Percentiles rank a stretch among this genome's conserved stretches.
Conservation (phyloP, 1,139 yeast species). For the Kazachstania sp. region DNA sequence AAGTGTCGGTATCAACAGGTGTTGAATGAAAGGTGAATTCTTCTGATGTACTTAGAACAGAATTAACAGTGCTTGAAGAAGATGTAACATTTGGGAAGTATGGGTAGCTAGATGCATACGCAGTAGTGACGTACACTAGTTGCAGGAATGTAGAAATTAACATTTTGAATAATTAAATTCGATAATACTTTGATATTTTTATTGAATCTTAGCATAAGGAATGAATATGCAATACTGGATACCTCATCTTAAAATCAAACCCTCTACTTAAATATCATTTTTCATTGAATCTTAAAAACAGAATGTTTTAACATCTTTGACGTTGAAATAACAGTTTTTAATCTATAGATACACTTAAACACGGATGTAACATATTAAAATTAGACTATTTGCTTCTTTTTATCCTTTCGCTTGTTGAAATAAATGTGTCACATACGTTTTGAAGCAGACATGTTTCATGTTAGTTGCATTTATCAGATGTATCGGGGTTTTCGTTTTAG, state of each 20-base stretch:
- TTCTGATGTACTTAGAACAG: neutral
- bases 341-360: neutral
- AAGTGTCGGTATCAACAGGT: neutral
- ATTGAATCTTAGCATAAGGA: neutral
- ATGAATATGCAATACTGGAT: neutral
- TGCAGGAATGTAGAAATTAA: neutral
- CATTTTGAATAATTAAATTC: neutral
- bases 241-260: neutral
- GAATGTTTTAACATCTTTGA: no score
- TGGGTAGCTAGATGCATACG: neutral
- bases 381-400: neutral
- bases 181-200: neutral
- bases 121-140: neutral
- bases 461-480: neutral
- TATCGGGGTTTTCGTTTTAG: no score
- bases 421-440: neutral
- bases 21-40: neutral
- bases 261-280: neutral
- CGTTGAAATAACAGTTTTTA: neutral
- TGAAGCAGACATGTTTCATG: neutral
- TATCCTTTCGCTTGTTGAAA: neutral
- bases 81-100: neutral
- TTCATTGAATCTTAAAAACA: no score
- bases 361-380: neutral
- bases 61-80: neutral